Base-by-base conservation (phyloP, 192 early-diverging fungal species). In the Backusella luteola region DNA sequence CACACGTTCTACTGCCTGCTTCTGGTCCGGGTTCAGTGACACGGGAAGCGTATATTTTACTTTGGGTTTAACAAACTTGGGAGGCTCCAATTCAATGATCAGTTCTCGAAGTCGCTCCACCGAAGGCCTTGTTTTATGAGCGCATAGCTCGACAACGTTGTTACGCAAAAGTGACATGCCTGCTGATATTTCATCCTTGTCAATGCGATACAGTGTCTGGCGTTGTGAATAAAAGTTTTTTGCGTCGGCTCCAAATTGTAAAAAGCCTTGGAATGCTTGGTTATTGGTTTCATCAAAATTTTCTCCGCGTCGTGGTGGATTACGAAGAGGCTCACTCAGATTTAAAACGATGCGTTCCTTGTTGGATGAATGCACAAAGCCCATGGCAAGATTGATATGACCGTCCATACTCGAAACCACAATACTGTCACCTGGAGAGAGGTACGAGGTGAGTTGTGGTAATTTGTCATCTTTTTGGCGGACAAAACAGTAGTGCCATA, bases 41-140 rank as follows among this genome's bases (percentile, higher is more conserved):
- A 69, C 66, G 1, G 70, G 36, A 38, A 67, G 38, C 17, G 21
- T 19, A 26, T 63, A 8, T 63, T 63, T 29, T 14, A 63, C 23
- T 14, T 69, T 59, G 5, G 56, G 35, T 0, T 69, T 26, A 12
- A 68, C 56, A 73, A 95, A 97, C 17, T 67, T 69, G 3, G 97
- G 97, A 17, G 84, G 71, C 6, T 87, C 87, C 69, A 95, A 66
- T 71, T 98, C 95, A 1, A 97, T 93, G n/a, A 98, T 85, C 71
- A 96, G 79, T 1, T 71, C 26, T 6, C 70, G n/a, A n/a, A 79
- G 39, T 26, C 85, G 78, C 32, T 92, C 84, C n/a, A 88, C 84
- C 73, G 86, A 88, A 3, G 77, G 68, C 67, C 75, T 82, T 67
- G 84, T 67, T 1, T 71, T 76, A n/a, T 86, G 77, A 2, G 76